A percentile compares a stretch with the other conserved stretches of the same genome.
Conservation (phyloP, 495 filamentous ascomycete genomes). For the Pseudoneurospora amorphoporcata region DNA sequence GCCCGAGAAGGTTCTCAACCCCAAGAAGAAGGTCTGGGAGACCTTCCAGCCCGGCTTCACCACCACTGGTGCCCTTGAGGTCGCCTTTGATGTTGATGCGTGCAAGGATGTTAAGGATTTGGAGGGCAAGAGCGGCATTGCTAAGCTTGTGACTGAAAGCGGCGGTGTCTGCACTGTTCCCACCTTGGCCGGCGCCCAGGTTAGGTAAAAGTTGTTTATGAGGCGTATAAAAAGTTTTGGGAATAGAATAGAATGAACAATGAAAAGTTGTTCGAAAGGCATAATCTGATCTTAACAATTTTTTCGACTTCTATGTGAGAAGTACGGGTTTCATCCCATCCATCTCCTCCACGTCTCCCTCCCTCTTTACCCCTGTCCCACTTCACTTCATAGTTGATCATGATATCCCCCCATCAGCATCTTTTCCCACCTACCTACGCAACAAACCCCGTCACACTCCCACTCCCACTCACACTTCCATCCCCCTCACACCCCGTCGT, state of each 20-base stretch:
- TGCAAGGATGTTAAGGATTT: slow-evolving; percentile 42
- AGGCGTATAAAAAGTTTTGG: slow-evolving; percentile 7
- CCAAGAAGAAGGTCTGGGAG: slow-evolving; percentile 99
- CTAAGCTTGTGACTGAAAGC: slow-evolving; percentile 58
- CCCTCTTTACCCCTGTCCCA: too few relatives aligned
- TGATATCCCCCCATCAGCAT: too few relatives aligned
- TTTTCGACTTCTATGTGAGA: not conserved
- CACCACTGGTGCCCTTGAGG: slow-evolving; percentile 68
- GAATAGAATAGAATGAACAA: slow-evolving; percentile 5
- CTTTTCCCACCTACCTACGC: not conserved
- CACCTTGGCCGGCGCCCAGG: slow-evolving; percentile 58
- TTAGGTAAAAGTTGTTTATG: slow-evolving; percentile 40
- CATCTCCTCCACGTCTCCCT: too few relatives aligned
- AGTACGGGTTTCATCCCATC: too few relatives aligned
- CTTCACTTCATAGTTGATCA: too few relatives aligned
- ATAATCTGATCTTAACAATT: not conserved
- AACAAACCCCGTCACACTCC: not conserved
- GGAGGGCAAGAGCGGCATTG: slow-evolving; percentile 49
- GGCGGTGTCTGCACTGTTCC: slow-evolving; percentile 67
- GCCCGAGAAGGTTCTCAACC: slow-evolving; percentile 87
- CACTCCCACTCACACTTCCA: not conserved
- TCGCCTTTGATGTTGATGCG: slow-evolving; percentile 45
- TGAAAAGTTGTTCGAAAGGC: not conserved
- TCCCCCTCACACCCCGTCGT: not conserved
- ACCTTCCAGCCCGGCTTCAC: slow-evolving; percentile 88